Percentiles rank a stretch among this genome's conserved stretches.
phyloP scores from a whole-genome alignment of 164 flowering plant species.

The Sedum album region DNA sequence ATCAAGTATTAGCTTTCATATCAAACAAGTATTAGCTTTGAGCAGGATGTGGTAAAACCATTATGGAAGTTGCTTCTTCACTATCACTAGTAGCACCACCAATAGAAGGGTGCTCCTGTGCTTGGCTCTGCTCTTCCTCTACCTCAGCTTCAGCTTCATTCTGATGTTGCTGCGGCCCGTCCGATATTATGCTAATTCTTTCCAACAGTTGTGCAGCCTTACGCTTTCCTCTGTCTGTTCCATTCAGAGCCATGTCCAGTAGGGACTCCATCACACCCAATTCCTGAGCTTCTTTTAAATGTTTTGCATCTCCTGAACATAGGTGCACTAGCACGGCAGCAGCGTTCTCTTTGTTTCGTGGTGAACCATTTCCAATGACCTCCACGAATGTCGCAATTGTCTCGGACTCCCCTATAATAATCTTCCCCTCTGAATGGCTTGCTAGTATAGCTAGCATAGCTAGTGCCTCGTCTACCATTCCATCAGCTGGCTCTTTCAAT shows the following conservation, averaged over 20 bases:
- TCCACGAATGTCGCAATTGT: neutral
- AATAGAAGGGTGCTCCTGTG: neutral
- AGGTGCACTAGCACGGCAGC: slow-evolving; percentile 3
- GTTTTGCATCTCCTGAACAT: neutral
- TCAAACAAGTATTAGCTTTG: no score
- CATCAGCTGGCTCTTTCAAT: neutral
- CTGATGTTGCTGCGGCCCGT: neutral
- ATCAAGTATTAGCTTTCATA: no score
- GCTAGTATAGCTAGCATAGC: slow-evolving; percentile 1
- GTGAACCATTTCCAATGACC: slow-evolving; percentile 3
- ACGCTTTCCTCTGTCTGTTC: slow-evolving; percentile 3
- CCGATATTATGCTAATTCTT: neutral
- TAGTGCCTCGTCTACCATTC: slow-evolving; percentile 7
- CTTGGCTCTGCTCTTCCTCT: neutral
- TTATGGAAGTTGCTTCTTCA: neutral
- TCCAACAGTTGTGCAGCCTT: slow-evolving; percentile 3
- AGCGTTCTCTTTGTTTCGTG: slow-evolving; percentile 3
- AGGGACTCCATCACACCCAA: slow-evolving; percentile 5
- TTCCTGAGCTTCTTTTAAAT: slow-evolving; percentile 1
- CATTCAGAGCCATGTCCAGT: slow-evolving; percentile 4
- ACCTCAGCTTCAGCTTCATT: neutral
- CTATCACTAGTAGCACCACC: neutral
- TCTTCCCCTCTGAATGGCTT: neutral
- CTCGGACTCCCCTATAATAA: neutral
- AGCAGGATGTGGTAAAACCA: neutral